A percentile compares a stretch with the other conserved stretches of the same genome.
Conservation (phyloP, 768 basidiomycete species). For the Lactifluus hygrophoroides region DNA sequence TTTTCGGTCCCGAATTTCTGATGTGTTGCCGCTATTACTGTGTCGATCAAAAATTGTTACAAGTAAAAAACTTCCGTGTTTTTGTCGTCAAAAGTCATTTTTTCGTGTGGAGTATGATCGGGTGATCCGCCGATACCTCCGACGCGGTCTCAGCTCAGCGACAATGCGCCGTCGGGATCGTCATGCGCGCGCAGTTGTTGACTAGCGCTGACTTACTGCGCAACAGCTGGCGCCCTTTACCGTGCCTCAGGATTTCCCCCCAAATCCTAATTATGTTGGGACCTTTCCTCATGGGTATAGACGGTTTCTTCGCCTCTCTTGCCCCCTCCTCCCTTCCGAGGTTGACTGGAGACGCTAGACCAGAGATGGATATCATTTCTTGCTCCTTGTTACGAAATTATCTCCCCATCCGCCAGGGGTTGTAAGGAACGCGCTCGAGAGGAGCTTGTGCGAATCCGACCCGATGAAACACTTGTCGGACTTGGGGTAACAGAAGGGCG, state of each 20-base stretch:
- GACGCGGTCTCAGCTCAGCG: not conserved
- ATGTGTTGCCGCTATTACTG: too few relatives aligned
- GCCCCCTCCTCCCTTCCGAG: not conserved
- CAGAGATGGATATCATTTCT: not conserved
- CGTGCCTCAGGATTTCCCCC: not conserved
- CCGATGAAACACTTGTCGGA: not conserved
- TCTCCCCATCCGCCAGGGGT: not conserved
- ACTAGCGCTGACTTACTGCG: not conserved
- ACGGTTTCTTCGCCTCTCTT: not conserved
- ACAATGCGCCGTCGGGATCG: not conserved
- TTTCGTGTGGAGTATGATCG: too few relatives aligned
- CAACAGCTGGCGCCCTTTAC: not conserved
- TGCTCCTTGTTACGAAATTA: not conserved
- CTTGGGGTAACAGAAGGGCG: not conserved
- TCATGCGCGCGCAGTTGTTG: too few relatives aligned
- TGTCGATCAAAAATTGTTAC: too few relatives aligned
- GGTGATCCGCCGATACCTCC: slow-evolving; percentile 1
- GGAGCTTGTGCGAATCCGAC: not conserved
- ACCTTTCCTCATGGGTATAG: slow-evolving; percentile 4
- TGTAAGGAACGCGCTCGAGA: slow-evolving; percentile 1
- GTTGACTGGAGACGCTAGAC: not conserved
- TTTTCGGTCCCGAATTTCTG: too few relatives aligned
- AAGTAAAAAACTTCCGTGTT: too few relatives aligned
- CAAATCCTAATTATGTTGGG: not conserved
- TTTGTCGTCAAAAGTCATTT: too few relatives aligned